Evolutionary conservation across 768 basidiomycete species (phyloP).

Genomic region (Termitomyces sp.): DNA sequence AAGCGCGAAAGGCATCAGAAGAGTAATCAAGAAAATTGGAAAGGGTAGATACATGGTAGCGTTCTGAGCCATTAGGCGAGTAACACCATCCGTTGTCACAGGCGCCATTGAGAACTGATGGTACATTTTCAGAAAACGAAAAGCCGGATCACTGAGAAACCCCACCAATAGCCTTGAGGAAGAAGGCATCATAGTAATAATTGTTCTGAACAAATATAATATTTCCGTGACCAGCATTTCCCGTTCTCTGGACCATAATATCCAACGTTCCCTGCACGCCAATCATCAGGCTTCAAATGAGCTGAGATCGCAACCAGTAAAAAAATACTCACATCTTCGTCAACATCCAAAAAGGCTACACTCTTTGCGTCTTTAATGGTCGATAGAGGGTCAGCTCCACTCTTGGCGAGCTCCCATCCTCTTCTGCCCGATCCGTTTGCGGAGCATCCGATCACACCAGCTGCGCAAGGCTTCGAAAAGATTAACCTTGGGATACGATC

Average conservation of each 20-base stretch:
- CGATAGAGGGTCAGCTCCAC: slow-evolving; percentile 59
- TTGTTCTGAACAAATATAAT: slow-evolving; percentile 92
- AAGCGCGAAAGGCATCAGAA: neutral
- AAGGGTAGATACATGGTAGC: slow-evolving; percentile 65
- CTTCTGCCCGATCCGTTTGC: slow-evolving; percentile 48
- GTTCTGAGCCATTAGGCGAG: slow-evolving; percentile 49
- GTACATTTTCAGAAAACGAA: slow-evolving; percentile 3
- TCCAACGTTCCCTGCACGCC: slow-evolving; percentile 74
- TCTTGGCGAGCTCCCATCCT: slow-evolving; percentile 56
- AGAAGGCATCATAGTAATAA: slow-evolving; percentile 98
- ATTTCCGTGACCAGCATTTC: slow-evolving; percentile 56
- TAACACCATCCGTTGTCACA: slow-evolving; percentile 83
- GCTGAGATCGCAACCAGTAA: neutral
- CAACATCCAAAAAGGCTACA: slow-evolving; percentile 84
- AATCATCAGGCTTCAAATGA: neutral
- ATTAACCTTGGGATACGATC: slow-evolving; percentile 58
- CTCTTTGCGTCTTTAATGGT: slow-evolving; percentile 74
- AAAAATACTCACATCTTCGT: slow-evolving; percentile 78
- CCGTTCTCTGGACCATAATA: slow-evolving; percentile 85
- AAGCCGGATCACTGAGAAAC: slow-evolving; percentile 3
- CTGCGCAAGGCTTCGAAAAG: slow-evolving; percentile 58
- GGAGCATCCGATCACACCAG: slow-evolving; percentile 56
- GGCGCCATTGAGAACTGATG: slow-evolving; percentile 85
- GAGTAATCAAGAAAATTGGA: neutral
- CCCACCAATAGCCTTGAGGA: slow-evolving; percentile 92